These are phyloP conservation scores for Jimgerdemannia flammicorona DNA, from an alignment of 192 early-diverging fungal species.

Conservation along the genomic window DNA sequence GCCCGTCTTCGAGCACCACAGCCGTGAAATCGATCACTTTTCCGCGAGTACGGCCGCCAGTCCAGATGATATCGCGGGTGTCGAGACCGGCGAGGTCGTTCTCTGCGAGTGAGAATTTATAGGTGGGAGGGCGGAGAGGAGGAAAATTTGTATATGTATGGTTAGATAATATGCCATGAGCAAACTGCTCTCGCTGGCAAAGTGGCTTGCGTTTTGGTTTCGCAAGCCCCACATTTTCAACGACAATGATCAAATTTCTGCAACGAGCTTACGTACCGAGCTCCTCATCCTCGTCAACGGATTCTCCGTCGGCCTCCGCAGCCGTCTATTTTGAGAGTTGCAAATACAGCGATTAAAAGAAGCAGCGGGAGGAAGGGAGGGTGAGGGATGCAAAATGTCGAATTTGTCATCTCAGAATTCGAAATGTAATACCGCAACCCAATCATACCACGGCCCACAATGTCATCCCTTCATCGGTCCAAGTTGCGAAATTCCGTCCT, in stretches of 20 bases:
- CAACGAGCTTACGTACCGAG: not conserved
- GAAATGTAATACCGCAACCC: not conserved
- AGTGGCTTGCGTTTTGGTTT: too few relatives aligned
- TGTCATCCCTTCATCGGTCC: not conserved
- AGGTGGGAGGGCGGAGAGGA: not conserved
- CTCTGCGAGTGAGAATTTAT: not conserved
- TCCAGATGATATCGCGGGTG: not conserved
- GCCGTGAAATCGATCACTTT: not conserved
- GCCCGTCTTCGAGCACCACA: not conserved
- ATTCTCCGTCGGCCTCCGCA: not conserved
- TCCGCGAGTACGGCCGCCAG: not conserved
- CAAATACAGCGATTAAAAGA: too few relatives aligned
- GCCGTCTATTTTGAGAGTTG: not conserved
- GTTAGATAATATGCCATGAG: too few relatives aligned
- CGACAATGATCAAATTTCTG: not conserved
- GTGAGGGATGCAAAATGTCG: too few relatives aligned
- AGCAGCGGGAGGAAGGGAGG: too few relatives aligned
- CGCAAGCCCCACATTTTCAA: too few relatives aligned
- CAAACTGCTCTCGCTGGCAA: too few relatives aligned
- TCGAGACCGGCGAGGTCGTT: not conserved
- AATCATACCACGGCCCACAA: not conserved
- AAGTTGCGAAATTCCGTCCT: not conserved
- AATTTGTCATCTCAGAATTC: not conserved
- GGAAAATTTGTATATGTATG: not conserved
- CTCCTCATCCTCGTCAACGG: not conserved